Conservation (phyloP, 441 rosid genomes). For the Rhodomyrtus psidioides region DNA sequence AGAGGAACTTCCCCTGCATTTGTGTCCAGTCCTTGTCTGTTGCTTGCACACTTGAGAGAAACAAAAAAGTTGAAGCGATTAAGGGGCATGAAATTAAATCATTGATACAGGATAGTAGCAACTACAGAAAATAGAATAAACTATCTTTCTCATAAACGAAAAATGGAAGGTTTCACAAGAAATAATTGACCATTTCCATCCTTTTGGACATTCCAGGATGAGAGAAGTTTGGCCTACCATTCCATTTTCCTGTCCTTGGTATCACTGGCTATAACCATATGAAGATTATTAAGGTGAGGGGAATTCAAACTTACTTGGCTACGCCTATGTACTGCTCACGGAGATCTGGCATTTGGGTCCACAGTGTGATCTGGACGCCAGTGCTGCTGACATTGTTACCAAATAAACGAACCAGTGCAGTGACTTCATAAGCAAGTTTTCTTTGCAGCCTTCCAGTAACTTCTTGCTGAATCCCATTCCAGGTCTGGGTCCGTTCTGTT, state of each 20-base stretch:
- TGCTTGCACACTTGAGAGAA: slow-evolving; percentile 53
- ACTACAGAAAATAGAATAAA: background rate
- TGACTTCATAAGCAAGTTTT: slow-evolving; percentile 59
- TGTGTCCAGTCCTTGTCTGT: slow-evolving; percentile 70
- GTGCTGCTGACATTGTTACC: slow-evolving; percentile 55
- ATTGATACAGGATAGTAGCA: background rate
- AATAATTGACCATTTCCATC: background rate
- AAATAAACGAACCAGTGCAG: slow-evolving; percentile 60
- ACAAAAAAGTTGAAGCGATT: background rate
- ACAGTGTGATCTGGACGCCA: slow-evolving; percentile 65
- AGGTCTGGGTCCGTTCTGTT: slow-evolving; percentile 77
- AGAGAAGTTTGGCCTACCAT: background rate
- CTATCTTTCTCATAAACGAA: background rate
- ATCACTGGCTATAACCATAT: background rate
- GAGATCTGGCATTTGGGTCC: slow-evolving; percentile 59
- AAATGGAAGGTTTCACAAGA: background rate
- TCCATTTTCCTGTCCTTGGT: background rate
- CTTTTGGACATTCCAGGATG: background rate
- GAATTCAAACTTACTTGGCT: slow-evolving; percentile 48
- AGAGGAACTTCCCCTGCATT: slow-evolving; percentile 72
- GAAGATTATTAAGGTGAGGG: background rate
- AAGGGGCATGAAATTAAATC: background rate
- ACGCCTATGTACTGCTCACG: slow-evolving; percentile 72
- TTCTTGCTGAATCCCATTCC: slow-evolving; percentile 96
- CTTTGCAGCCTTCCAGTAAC: slow-evolving; percentile 68